Percentiles rank a stretch among this genome's conserved stretches.
Conservation (phyloP, 768 basidiomycete species). For the Mycena floridula region DNA sequence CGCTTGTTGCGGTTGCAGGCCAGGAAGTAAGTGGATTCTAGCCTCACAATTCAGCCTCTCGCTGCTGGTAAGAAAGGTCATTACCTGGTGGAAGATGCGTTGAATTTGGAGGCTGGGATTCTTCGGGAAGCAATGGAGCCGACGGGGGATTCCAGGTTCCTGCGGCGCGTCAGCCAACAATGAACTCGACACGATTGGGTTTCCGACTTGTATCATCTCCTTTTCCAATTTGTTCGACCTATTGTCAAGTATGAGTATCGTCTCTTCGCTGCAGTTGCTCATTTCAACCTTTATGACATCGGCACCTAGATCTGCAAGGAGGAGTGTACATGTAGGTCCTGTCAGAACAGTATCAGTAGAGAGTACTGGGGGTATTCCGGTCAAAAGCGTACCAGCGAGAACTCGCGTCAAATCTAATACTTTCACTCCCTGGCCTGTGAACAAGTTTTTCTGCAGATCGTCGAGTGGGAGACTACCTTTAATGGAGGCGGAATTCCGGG, state of each 20-base stretch:
- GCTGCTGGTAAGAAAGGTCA: too few relatives aligned
- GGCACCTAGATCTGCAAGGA: slow-evolving; percentile 87
- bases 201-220: slow-evolving; percentile 87
- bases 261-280: too few relatives aligned
- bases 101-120: slow-evolving; percentile 44
- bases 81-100: slow-evolving; percentile 69
- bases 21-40: slow-evolving; percentile 94
- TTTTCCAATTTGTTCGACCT: slow-evolving; percentile 67
- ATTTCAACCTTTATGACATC: slow-evolving; percentile 93
- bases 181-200: slow-evolving; percentile 3
- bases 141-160: slow-evolving; percentile 65
- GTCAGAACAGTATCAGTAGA: too few relatives aligned
- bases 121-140: slow-evolving; percentile 41
- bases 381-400: slow-evolving; percentile 72
- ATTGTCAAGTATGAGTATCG: too few relatives aligned
- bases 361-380: too few relatives aligned
- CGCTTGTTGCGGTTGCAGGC: slow-evolving; percentile 85
- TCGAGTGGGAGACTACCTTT: too few relatives aligned
- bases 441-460: too few relatives aligned
- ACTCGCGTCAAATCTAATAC: slow-evolving; percentile 90
- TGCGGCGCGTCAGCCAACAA: slow-evolving; percentile 16
- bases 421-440: slow-evolving; percentile 69
- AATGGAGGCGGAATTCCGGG: too few relatives aligned
- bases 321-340: slow-evolving; percentile 89
- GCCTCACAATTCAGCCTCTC: too few relatives aligned